Evolutionary conservation across 208 protist genomes (phyloP), one percentile per base, ranked within the genome.

Genomic region (Vickermania spadyakhi): DNA sequence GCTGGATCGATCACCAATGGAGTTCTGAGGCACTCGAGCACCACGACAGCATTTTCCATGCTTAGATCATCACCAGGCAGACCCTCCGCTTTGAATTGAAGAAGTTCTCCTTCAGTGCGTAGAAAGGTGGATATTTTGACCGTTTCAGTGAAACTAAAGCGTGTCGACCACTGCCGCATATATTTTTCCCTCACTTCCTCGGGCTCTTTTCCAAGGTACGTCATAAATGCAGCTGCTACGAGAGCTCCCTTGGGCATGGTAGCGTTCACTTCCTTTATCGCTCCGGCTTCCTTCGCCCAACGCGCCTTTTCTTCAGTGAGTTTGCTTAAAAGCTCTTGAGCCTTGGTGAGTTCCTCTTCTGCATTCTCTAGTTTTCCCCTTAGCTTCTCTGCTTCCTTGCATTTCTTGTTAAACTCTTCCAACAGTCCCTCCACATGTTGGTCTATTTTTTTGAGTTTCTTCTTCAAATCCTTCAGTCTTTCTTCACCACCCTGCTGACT

Each of bases 1-100:
- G 95, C 88, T 21, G 98, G 97, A 79, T 99, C 98, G 53, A 99
- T 93, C 26, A 99, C 75, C 51, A 99, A 81, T 56, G 96, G 96
- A 42, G 86, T 91, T 73, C 88, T 77, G 23, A 77, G 59, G 45
- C 79, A 70, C 60, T 97, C 76, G 21, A 96, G 68, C 65, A 99
- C 96, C 23, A 97, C 84, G 52, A 99, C 83, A 23, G 96, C 96
- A 71, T 99, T 99, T 73, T 99, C 96, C 42, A 94, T 67, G 23
- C 88, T 97, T 3, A 99, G 84, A 56, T 88, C 81, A 68, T 99
- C 97, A 14, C 80, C 73, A 2, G 94, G 94, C 13, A 99, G 76
- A 21, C 97, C 97, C 64, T 98, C 84, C 5, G 77, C 72, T 78
- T 98, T 98, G 89, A 88, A 98, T 70, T 91, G 72, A 45, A 99